phyloP scores from a whole-genome alignment of 768 basidiomycete species.

The Boletus patriciae region DNA sequence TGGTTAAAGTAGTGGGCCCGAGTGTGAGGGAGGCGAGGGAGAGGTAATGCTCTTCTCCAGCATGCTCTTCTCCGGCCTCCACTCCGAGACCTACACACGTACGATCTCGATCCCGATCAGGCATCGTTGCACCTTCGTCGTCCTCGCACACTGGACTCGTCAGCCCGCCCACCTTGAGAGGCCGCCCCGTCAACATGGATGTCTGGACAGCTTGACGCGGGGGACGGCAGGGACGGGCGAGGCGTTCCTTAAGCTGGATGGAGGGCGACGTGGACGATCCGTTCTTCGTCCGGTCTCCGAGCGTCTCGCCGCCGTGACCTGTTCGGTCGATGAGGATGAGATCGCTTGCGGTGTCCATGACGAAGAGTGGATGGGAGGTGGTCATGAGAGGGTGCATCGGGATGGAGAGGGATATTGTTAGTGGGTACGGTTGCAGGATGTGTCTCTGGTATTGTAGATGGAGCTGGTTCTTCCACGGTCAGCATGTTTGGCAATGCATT shows the following conservation, averaged over 20 bases:
- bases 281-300: slow-evolving; percentile 40
- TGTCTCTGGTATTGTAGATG: too few species aligned
- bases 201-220: slow-evolving; percentile 18
- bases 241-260: slow-evolving; percentile 46
- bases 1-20: too few species aligned
- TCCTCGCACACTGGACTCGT: slow-evolving; percentile 14
- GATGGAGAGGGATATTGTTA: too few species aligned
- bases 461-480: background rate
- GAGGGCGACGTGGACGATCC: slow-evolving; percentile 77
- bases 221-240: slow-evolving; percentile 17
- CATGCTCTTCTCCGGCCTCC: too few species aligned
- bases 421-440: too few species aligned
- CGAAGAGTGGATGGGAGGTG: too few species aligned
- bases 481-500: background rate
- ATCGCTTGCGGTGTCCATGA: too few species aligned
- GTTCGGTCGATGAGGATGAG: too few species aligned
- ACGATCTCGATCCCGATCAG: background rate
- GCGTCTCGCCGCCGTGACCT: background rate
- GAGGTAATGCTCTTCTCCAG: too few species aligned
- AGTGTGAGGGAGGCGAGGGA: too few species aligned
- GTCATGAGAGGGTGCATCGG: too few species aligned
- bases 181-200: slow-evolving; percentile 28
- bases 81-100: too few species aligned
- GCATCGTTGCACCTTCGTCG: background rate
- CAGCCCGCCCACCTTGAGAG: background rate